phyloP scores from a whole-genome alignment of 2,329 filamentous ascomycete species.

The Penicillium sumatraense region DNA sequence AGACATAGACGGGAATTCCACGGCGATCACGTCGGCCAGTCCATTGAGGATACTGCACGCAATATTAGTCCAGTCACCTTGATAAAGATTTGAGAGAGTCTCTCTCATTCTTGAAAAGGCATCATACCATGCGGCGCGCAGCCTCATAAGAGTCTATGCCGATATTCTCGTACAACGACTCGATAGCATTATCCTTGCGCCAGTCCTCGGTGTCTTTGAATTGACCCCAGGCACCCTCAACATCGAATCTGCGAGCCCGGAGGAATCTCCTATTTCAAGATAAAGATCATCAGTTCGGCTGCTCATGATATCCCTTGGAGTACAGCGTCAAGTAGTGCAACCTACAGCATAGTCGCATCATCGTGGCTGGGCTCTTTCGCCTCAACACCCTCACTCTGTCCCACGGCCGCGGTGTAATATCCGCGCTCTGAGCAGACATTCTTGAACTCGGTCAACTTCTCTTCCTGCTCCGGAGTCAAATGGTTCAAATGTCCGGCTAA shows the following conservation, averaged over 20 bases:
- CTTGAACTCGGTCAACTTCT: conserved; percentile 75
- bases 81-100: no score
- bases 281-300: not conserved
- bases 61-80: not conserved
- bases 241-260: conserved; percentile 79
- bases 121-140: conserved; percentile 71
- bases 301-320: not conserved
- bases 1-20: conserved; percentile 91
- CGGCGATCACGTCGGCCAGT: conserved; percentile 87
- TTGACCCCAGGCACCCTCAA: conserved; percentile 77
- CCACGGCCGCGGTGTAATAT: conserved; percentile 47
- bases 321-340: conserved; percentile 9
- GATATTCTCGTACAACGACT: conserved; percentile 82
- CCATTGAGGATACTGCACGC: conserved; percentile 83
- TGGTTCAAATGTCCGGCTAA: conserved; percentile 75
- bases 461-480: conserved; percentile 70
- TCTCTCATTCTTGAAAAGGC: no score
- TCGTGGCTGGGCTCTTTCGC: conserved; percentile 47
- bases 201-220: conserved; percentile 89
- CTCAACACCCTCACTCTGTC: conserved; percentile 29
- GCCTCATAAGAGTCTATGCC: conserved; percentile 83
- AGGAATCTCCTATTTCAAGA: conserved; percentile 70
- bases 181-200: conserved; percentile 77
- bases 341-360: conserved; percentile 54
- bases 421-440: conserved; percentile 66